Evolutionary conservation across 2,329 filamentous ascomycete genomes (phyloP).

Genomic region (Xenoacremonium recifei): DNA sequence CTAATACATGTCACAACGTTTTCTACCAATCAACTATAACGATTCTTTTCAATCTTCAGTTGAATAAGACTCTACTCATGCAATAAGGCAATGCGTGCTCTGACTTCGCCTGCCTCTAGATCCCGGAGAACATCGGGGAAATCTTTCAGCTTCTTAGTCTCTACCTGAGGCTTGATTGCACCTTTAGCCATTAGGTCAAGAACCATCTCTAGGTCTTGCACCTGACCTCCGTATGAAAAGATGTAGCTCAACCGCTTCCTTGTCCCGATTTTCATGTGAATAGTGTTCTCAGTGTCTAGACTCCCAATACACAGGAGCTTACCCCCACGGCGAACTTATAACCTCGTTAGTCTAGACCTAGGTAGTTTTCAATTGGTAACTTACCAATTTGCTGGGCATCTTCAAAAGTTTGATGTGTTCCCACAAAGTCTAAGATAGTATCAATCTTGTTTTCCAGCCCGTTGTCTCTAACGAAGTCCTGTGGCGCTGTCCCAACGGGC

Average conservation of each 20-base stretch:
- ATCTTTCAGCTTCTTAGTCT: conserved; percentile 9
- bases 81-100: conserved; percentile 5
- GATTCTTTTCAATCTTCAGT: too few species aligned
- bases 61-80: conserved; percentile 12
- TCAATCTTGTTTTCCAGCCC: conserved; percentile 10
- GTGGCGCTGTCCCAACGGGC: conserved; percentile 9
- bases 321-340: conserved; percentile 21
- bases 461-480: conserved; percentile 8
- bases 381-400: conserved; percentile 21
- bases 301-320: conserved; percentile 40
- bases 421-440: conserved; percentile 19
- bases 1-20: too few species aligned
- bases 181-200: conserved; percentile 13
- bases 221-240: conserved; percentile 43
- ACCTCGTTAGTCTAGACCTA: too few species aligned
- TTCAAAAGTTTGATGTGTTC: conserved; percentile 21
- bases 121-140: conserved; percentile 12
- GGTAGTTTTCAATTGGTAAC: too few species aligned
- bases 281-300: conserved; percentile 35
- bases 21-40: too few species aligned
- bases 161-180: conserved; percentile 12
- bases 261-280: conserved; percentile 44
- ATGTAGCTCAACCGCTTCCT: conserved; percentile 40
- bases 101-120: conserved; percentile 6
- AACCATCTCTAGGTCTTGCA: conserved; percentile 36